Conservation (phyloP, 176 grass and related monocot genomes). For the Canna indica region DNA sequence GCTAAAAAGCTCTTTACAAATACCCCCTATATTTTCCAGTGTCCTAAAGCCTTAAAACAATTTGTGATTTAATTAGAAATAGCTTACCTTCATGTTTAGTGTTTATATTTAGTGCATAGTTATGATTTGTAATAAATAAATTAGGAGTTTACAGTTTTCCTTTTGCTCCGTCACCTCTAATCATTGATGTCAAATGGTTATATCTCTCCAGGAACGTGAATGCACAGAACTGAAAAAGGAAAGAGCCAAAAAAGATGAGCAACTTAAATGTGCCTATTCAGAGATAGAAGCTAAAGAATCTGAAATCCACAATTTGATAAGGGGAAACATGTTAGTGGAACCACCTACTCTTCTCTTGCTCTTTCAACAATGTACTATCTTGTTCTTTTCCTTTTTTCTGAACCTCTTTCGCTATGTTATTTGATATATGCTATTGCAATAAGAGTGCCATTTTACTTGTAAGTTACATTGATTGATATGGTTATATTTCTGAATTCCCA, state of each 20-base stretch:
- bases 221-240: constrained; percentile 47
- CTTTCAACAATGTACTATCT: too few relatives aligned
- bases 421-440: neutral
- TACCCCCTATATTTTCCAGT: too few relatives aligned
- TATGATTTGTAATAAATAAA: neutral
- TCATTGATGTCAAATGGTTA: neutral
- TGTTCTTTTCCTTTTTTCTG: neutral
- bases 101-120: too few relatives aligned
- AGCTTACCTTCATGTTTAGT: too few relatives aligned
- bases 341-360: neutral
- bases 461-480: neutral
- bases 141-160: neutral
- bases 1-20: too few relatives aligned
- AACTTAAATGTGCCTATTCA: constrained; percentile 40
- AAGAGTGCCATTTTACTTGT: neutral
- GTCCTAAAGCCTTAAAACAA: too few relatives aligned
- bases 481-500: neutral
- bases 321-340: constrained; percentile 39
- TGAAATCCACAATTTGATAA: constrained; percentile 55
- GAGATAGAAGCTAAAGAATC: constrained; percentile 47
- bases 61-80: too few relatives aligned
- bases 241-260: constrained; percentile 42
- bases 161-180: neutral
- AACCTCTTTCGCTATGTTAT: neutral
- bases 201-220: constrained; percentile 51